Conservation (phyloP, 1,139 yeast genomes). For the Kodamaea alishanica region DNA sequence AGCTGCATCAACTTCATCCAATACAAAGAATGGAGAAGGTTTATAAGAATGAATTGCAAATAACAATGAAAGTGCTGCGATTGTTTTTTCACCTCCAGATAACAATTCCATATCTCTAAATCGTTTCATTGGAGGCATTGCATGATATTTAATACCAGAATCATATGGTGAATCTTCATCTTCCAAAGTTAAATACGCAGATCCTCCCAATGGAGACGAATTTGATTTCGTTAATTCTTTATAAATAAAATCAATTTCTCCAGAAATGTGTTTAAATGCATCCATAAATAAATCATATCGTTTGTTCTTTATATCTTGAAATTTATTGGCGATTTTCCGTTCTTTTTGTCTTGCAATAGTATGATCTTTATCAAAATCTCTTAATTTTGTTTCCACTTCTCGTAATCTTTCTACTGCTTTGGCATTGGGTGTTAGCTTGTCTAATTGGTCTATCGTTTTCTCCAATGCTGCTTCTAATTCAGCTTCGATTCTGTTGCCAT, state of each 20-base stretch:
- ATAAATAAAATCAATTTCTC: constrained; percentile 72
- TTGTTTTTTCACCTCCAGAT: constrained; percentile 96
- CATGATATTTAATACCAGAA: constrained; percentile 83
- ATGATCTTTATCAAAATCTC: constrained; percentile 64
- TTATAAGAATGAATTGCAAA: constrained; percentile 89
- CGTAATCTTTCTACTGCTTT: constrained; percentile 75
- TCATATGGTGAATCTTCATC: constrained; percentile 87
- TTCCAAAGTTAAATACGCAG: constrained; percentile 83
- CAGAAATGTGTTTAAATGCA: constrained; percentile 75
- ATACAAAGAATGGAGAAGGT: constrained; percentile 93
- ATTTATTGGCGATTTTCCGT: constrained; percentile 50
- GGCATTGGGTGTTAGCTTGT: constrained; percentile 69
- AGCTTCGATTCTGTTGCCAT: constrained; percentile 38
- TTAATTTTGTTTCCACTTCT: constrained; percentile 62
- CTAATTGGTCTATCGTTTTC: constrained; percentile 44
- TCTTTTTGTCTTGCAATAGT: constrained; percentile 61
- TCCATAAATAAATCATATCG: constrained; percentile 62
- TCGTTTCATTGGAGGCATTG: constrained; percentile 95
- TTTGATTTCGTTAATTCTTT: constrained; percentile 75
- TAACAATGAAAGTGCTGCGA: constrained; percentile 89
- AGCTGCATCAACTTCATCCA: constrained; percentile 98
- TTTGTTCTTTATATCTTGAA: constrained; percentile 55
- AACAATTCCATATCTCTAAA: constrained; percentile 89
- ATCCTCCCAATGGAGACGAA: constrained; percentile 80
- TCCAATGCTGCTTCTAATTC: constrained; percentile 42